These are phyloP conservation scores for Solanum etuberosum DNA, from an alignment of 257 asterid genomes.

Conservation along the genomic window DNA sequence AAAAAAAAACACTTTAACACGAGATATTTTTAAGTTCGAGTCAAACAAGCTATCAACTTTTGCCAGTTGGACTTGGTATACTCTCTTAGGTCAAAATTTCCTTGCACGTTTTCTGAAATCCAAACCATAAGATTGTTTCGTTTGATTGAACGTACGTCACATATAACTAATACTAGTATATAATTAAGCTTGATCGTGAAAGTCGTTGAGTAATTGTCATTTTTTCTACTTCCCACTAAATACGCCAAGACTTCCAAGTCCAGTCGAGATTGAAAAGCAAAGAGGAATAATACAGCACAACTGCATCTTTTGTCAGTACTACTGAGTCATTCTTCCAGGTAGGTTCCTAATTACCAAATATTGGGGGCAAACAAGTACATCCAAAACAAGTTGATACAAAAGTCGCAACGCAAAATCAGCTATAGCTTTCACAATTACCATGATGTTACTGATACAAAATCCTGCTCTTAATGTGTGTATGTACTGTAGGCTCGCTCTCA, in stretches of 20 bases:
- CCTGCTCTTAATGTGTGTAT: not conserved
- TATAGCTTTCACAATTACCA: not conserved
- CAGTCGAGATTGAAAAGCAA: not conserved
- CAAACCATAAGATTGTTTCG: not conserved
- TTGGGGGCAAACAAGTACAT: not conserved
- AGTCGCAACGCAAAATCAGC: not conserved
- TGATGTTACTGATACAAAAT: not conserved
- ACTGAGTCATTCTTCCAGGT: not conserved
- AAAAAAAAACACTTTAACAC: not conserved
- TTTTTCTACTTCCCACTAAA: not conserved
- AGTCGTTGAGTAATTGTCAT: not conserved
- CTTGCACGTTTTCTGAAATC: not conserved
- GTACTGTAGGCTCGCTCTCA: not conserved
- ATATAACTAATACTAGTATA: too few species aligned
- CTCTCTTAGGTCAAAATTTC: not conserved
- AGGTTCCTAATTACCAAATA: not conserved
- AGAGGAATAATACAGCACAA: not conserved
- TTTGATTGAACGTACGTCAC: not conserved
- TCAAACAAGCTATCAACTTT: not conserved
- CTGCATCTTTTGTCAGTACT: not conserved
- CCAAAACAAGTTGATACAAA: not conserved
- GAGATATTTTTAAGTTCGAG: not conserved
- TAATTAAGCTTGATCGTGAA: too few species aligned
- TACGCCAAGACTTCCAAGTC: not conserved
- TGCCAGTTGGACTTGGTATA: not conserved